Evolutionary conservation across 192 early-diverging fungal species (phyloP).

Genomic region (Coemansia sp.): DNA sequence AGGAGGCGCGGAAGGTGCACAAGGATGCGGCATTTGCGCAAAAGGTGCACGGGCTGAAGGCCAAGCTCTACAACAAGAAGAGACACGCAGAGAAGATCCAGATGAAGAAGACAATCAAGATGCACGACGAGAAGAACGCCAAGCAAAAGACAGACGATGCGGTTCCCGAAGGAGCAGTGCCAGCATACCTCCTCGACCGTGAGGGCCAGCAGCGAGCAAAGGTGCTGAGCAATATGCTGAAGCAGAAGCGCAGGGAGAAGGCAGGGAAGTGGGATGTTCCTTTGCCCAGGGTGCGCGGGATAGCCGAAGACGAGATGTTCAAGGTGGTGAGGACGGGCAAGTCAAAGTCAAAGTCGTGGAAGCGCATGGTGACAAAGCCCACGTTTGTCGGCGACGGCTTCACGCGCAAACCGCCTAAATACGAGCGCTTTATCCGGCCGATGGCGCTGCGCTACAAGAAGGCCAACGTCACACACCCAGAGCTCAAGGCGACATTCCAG

Average conservation of each 20-base stretch:
- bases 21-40: slow-evolving; percentile 88
- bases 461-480: slow-evolving; percentile 98
- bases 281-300: slow-evolving; percentile 95
- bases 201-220: slow-evolving; percentile 96
- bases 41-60: slow-evolving; percentile 96
- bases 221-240: slow-evolving; percentile 98
- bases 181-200: slow-evolving; percentile 96
- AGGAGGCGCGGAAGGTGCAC: slow-evolving; percentile 90
- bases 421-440: slow-evolving; percentile 97
- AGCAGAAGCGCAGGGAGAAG: slow-evolving; percentile 99
- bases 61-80: slow-evolving; percentile 99
- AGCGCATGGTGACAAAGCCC: slow-evolving; percentile 97
- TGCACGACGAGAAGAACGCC: slow-evolving; percentile 95
- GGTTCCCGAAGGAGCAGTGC: slow-evolving; percentile 93
- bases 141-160: slow-evolving; percentile 88
- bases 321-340: slow-evolving; percentile 96
- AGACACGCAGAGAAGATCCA: slow-evolving; percentile 97
- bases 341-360: slow-evolving; percentile 94
- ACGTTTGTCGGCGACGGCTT: slow-evolving; percentile 99
- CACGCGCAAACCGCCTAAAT: slow-evolving; percentile 99
- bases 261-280: slow-evolving; percentile 98
- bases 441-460: slow-evolving; percentile 98
- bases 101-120: slow-evolving; percentile 99
- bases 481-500: slow-evolving; percentile 95
- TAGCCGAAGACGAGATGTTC: slow-evolving; percentile 99